A percentile compares a stretch with the other conserved stretches of the same genome.
phyloP scores from a whole-genome alignment of 2,329 filamentous ascomycete species.

The Xylariaceae sp. region DNA sequence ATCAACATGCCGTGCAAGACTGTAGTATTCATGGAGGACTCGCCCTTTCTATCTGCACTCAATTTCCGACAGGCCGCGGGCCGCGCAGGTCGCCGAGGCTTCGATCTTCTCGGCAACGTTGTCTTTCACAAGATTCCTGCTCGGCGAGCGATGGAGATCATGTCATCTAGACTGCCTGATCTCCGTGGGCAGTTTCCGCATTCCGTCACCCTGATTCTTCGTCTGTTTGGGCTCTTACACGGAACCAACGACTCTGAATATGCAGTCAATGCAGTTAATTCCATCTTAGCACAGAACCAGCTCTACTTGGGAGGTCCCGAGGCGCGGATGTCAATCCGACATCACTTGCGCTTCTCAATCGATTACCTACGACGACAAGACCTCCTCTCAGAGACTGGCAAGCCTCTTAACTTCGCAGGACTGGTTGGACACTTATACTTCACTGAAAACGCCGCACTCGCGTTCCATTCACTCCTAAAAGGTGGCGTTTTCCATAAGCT shows the following conservation, averaged over 20 bases:
- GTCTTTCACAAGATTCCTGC: slow-evolving; percentile 66
- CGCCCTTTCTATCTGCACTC: slow-evolving; percentile 66
- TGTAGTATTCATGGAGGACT: slow-evolving; percentile 72
- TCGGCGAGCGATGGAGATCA: slow-evolving; percentile 61
- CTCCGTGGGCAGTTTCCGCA: slow-evolving; percentile 75
- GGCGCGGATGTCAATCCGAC: slow-evolving; percentile 64
- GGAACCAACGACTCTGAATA: slow-evolving; percentile 61
- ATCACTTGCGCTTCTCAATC: slow-evolving; percentile 76
- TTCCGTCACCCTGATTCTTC: slow-evolving; percentile 67
- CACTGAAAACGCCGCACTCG: slow-evolving; percentile 70
- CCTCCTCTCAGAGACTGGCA: slow-evolving; percentile 57
- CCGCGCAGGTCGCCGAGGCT: slow-evolving; percentile 74
- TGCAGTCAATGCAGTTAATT: slow-evolving; percentile 58
- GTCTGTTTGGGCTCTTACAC: slow-evolving; percentile 63
- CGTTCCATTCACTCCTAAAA: slow-evolving; percentile 70
- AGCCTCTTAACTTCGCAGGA: slow-evolving; percentile 68
- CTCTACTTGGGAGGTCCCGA: slow-evolving; percentile 67
- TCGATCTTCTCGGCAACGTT: slow-evolving; percentile 76
- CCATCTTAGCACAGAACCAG: slow-evolving; percentile 65
- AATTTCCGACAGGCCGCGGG: slow-evolving; percentile 75
- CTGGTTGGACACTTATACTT: slow-evolving; percentile 71
- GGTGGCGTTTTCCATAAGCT: slow-evolving; percentile 64
- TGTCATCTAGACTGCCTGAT: slow-evolving; percentile 70
- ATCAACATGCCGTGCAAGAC: slow-evolving; percentile 85
- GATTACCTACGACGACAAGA: slow-evolving; percentile 70